Base-by-base conservation (phyloP, 2,329 filamentous ascomycete species). In the Phialophora chinensis region DNA sequence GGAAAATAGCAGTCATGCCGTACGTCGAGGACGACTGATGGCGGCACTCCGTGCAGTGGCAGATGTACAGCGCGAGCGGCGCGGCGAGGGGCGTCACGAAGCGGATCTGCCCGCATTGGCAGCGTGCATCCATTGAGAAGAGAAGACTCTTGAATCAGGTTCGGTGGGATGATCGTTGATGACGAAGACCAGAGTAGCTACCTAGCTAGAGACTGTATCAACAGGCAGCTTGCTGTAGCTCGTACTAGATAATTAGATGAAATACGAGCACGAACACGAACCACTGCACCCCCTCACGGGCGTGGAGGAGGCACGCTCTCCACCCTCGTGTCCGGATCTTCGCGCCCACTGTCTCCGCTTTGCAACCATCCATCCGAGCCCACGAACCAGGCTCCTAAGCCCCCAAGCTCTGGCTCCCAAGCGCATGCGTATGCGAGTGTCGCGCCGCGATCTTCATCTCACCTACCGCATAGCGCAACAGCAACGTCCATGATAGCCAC, bases 1-100 rank as follows among this genome's bases (percentile, higher is more conserved):
- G 89, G 72, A 90, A 91, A 66, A 90, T 90, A 71, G 89, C 88
- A 44, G 87, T 88, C 42, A 88, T 86, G 33, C 88, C 88, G 77
- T 89, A 91, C 0, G 89, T 87, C 7, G 87, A 88, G 62, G 85
- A 63, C 20, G 66, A 68, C 38, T 68, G 66, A 25, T 68, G 66
- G 55, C 86, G 84, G 76, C 89, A 91, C 75, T 88, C 84, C 6
- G 62, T 68, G 77, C 90, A 91, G 78, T 91, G 90, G 78, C 89
- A 91, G 74, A 91, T 87, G 76, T 89, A 91, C 58, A 91, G 78
- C n/a, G 84, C 84, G 53, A 89, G 78, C 0, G 89, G 89, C 65
- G 84, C 80, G 4, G 82, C 76, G 0, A 85, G 78, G 1, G 89
- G 88, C 44, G 88, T 90, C 69, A 80, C 85, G 80, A 91, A 91